A percentile compares a stretch with the other conserved stretches of the same genome.
Evolutionary conservation across 1,139 yeast genomes (phyloP).

Genomic region (Hemisphaericaspora lyxosophila): DNA sequence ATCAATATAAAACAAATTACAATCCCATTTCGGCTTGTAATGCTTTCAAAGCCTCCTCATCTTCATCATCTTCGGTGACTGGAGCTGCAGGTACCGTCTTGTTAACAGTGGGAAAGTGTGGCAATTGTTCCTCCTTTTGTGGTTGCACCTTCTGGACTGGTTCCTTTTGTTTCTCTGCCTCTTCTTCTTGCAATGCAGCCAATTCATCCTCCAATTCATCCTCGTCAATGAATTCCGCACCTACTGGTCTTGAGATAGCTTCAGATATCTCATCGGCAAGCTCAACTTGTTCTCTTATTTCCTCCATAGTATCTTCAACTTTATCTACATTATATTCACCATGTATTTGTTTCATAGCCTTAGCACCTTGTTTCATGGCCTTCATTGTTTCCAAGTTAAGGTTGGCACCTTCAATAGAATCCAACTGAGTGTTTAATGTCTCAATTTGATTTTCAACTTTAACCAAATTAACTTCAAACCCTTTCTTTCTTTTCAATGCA

Average conservation of each 20-base stretch:
- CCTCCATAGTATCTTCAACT: slow-evolving; percentile 99
- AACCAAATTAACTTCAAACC: slow-evolving; percentile 69
- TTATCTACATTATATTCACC: slow-evolving; percentile 94
- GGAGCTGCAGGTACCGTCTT: slow-evolving; percentile 43
- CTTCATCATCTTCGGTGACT: slow-evolving; percentile 67
- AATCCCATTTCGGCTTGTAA: slow-evolving; percentile 95
- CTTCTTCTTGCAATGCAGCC: slow-evolving; percentile 82
- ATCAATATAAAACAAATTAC: slow-evolving; percentile 23
- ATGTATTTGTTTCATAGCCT: slow-evolving; percentile 94
- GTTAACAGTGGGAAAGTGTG: slow-evolving; percentile 49
- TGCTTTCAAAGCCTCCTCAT: slow-evolving; percentile 87
- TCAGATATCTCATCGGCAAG: slow-evolving; percentile 93
- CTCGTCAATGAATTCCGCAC: slow-evolving; percentile 71
- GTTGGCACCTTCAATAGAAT: slow-evolving; percentile 91
- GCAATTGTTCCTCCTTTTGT: slow-evolving; percentile 32
- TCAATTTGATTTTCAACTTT: slow-evolving; percentile 88
- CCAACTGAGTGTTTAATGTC: slow-evolving; percentile 83
- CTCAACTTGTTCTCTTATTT: slow-evolving; percentile 94
- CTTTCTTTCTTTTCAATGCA: slow-evolving; percentile 87
- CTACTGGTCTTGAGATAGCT: slow-evolving; percentile 91
- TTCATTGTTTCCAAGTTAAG: slow-evolving; percentile 96
- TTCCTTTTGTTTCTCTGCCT: slow-evolving; percentile 20
- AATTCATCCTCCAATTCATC: slow-evolving; percentile 90
- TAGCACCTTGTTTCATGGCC: slow-evolving; percentile 97
- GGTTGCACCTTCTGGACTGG: slow-evolving; percentile 19